Conservation (phyloP, 148 eudicot genomes). For the Vaccinium corymbosum region DNA sequence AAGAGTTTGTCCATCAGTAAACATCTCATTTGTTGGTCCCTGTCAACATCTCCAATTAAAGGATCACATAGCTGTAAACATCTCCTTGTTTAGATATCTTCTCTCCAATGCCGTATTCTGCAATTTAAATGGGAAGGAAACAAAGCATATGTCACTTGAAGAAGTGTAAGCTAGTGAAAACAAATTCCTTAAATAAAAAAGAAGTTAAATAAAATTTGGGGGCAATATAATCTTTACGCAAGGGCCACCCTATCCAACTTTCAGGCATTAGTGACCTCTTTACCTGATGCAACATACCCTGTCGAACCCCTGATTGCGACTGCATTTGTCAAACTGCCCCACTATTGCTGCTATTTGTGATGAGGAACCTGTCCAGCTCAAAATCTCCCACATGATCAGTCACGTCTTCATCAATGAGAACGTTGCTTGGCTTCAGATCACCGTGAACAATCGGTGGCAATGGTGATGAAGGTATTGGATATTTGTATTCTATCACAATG, state of each 20-base stretch:
- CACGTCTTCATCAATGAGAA: not conserved
- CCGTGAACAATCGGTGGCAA: constrained; percentile 5
- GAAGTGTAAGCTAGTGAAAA: not conserved
- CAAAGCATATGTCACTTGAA: not conserved
- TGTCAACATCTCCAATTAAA: not conserved
- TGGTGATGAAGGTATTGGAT: too few species aligned
- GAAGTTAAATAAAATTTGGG: too few species aligned
- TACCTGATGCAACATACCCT: constrained; percentile 8
- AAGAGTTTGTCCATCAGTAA: not conserved
- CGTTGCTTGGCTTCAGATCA: not conserved
- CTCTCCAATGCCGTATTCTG: constrained; percentile 3
- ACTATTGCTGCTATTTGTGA: not conserved
- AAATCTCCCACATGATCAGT: constrained; percentile 11
- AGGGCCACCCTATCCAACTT: too few species aligned
- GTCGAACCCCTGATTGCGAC: constrained; percentile 12
- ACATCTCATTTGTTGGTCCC: not conserved
- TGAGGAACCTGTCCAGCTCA: constrained; percentile 5
- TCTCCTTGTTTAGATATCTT: not conserved
- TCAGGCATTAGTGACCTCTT: not conserved
- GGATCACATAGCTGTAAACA: constrained; percentile 7
- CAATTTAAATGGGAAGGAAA: not conserved
- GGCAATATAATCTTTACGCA: too few species aligned
- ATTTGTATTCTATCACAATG: too few species aligned
- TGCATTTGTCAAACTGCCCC: not conserved
- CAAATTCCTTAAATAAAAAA: not conserved